A percentile compares a stretch with the other conserved stretches of the same genome.
Conservation (phyloP, 768 basidiomycete genomes). For the Guyanaporus albipodus region DNA sequence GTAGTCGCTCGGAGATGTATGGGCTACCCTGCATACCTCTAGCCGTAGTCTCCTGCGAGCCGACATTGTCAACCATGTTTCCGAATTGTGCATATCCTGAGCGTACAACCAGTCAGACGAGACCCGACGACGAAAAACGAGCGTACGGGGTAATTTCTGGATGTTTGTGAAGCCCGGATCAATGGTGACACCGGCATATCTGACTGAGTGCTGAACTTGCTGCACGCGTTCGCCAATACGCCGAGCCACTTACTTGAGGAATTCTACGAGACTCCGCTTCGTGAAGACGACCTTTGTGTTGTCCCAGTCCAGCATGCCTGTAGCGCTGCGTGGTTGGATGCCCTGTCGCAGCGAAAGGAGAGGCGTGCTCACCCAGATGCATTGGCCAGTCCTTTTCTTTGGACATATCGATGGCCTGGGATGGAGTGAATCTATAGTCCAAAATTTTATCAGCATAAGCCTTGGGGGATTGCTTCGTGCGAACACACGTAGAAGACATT, state of each 20-base stretch:
- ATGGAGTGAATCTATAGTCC: conserved; percentile 52
- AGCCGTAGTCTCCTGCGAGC: conserved; percentile 26
- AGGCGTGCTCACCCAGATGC: conserved; percentile 48
- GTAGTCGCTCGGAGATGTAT: not conserved
- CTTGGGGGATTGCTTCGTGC: not conserved
- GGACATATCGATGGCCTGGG: conserved; percentile 50
- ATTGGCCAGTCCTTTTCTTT: conserved; percentile 74
- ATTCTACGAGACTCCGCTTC: conserved; percentile 71
- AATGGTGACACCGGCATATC: conserved; percentile 71
- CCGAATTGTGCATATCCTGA: conserved; percentile 73
- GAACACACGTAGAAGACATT: conserved; percentile 28
- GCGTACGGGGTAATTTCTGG: conserved; percentile 67
- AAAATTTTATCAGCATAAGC: not conserved
- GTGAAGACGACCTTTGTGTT: conserved; percentile 72
- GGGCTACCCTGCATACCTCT: conserved; percentile 7
- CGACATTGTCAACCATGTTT: conserved; percentile 32
- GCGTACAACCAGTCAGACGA: not conserved
- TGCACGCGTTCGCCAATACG: conserved; percentile 1
- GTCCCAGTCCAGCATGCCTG: conserved; percentile 83
- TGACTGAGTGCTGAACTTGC: conserved; percentile 34
- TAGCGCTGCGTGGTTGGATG: not conserved
- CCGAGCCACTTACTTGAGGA: conserved; percentile 55
- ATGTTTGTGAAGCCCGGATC: conserved; percentile 75
- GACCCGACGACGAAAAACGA: not conserved
- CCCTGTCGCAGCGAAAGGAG: not conserved